Conservation (phyloP, 2,329 filamentous ascomycete species). For the Sporothrix pseudoabietina region DNA sequence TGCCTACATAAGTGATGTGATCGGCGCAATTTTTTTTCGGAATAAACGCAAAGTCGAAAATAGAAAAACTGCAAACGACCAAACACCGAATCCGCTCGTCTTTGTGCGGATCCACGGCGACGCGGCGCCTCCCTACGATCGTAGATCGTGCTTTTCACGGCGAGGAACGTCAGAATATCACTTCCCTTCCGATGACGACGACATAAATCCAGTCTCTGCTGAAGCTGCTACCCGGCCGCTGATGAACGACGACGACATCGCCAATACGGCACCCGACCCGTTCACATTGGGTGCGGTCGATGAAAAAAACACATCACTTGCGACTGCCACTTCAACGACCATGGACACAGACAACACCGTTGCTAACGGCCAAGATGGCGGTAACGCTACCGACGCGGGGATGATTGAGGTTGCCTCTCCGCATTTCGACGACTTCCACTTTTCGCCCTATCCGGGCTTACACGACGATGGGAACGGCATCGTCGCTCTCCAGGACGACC, state of each 20-base stretch:
- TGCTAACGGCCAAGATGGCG: background rate
- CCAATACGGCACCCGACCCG: background rate
- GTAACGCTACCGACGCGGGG: slow-evolving; percentile 37
- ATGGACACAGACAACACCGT: background rate
- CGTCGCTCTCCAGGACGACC: slow-evolving; percentile 45
- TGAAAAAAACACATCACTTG: background rate
- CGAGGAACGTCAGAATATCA: slow-evolving; percentile 48
- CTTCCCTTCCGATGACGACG: slow-evolving; percentile 38
- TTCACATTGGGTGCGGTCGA: slow-evolving; percentile 27
- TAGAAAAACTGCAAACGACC: background rate
- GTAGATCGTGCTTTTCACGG: background rate
- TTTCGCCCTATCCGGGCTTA: slow-evolving; percentile 50
- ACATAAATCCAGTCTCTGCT: slow-evolving; percentile 42
- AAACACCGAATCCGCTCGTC: background rate
- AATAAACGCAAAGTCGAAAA: slow-evolving; percentile 5
- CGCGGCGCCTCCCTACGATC: background rate
- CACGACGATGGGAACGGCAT: slow-evolving; percentile 47
- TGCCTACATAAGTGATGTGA: background rate
- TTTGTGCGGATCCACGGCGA: background rate
- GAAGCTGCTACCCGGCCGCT: slow-evolving; percentile 40
- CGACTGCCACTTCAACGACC: background rate
- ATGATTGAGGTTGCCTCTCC: slow-evolving; percentile 47
- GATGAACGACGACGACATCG: slow-evolving; percentile 40
- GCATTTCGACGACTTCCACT: slow-evolving; percentile 58
- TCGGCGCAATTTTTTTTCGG: background rate